Evolutionary conservation across 371 early-diverging fungal genomes (phyloP), one percentile per base, ranked within the genome.

Genomic region (Rhizomucor miehei): DNA sequence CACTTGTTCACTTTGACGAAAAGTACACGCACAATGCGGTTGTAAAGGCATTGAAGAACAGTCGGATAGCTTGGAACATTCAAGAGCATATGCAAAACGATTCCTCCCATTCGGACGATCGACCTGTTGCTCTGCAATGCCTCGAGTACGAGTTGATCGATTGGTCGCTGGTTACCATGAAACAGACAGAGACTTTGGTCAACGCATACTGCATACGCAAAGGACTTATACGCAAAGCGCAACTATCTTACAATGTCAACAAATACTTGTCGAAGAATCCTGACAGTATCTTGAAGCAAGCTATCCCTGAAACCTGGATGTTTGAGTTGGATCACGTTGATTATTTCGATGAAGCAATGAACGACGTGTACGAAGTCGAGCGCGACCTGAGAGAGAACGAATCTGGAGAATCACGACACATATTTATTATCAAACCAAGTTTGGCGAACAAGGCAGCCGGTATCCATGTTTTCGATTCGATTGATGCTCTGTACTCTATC

Each of bases 351-450:
- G 89, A 88, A 60, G 85, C 86, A 8, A 67, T 88, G 62, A 82
- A 84, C 57, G 89, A 88, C 49, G 81, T 80, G 19, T 88, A 71
- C 59, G 89, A 88, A 53, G 82, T 88, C 0, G 81, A 82, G 29
- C 56, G 77, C 13, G 84, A 79, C 43, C 66, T 88, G 41, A 24
- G 49, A 17, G 68, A 65, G 11, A 84, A 85, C 53, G 69, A 71
- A 51, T 44, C 34, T 11, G 59, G 40, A 1, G 57, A 46, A 1
- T 39, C 56, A 8, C 49, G 54, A 5, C 68, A 68, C 36, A 53
- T 66, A 46, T 88, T 87, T 57, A 88, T 88, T 29, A 69, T 88
- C 23, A 88, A 88, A 54, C 89, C 88, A 12, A 86, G 87, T 52
- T 60, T 88, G 60, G 86, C 87, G 1, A 83, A 80, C 38, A 81